These are phyloP conservation scores for Dothideomycetes sp. DNA, from an alignment of 2,329 filamentous ascomycete genomes.

Conservation along the genomic window DNA sequence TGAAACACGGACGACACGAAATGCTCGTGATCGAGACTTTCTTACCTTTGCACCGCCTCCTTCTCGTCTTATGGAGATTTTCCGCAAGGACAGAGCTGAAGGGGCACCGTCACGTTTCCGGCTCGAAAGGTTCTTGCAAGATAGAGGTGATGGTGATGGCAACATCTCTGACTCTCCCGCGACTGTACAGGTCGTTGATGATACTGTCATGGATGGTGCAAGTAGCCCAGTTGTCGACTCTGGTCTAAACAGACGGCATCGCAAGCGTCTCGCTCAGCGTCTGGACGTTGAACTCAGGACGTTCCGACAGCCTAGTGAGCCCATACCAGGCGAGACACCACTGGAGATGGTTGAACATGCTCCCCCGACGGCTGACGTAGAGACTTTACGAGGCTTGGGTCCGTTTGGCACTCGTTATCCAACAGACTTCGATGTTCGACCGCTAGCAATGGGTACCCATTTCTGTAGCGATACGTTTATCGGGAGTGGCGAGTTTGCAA, in stretches of 20 bases:
- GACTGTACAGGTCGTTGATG: conserved; percentile 7
- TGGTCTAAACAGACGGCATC: conserved; percentile 13
- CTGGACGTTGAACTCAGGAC: conserved; percentile 35
- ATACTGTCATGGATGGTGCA: not conserved
- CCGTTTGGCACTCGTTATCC: conserved; percentile 40
- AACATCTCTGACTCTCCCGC: too few relatives aligned
- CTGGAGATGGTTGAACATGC: not conserved
- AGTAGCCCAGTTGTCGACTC: too few relatives aligned
- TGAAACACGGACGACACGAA: not conserved
- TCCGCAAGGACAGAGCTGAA: conserved; percentile 13
- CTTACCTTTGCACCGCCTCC: conserved; percentile 3
- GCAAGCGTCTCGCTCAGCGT: conserved; percentile 28
- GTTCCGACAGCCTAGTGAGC: conserved; percentile 33
- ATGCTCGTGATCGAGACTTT: conserved; percentile 1
- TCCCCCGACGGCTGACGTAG: conserved; percentile 1
- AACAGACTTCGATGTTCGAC: conserved; percentile 40
- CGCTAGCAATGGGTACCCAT: conserved; percentile 40
- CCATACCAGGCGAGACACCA: conserved; percentile 14
- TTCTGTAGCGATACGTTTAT: conserved; percentile 47
- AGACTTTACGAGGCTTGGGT: conserved; percentile 30
- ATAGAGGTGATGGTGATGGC: conserved; percentile 4
- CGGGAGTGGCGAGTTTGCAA: conserved; percentile 43
- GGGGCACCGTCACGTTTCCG: conserved; percentile 15
- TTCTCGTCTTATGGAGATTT: conserved; percentile 7
- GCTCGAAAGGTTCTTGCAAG: conserved; percentile 16